These are phyloP conservation scores for Cyclospora cayetanensis DNA, from an alignment of 169 alveolate genomes.

Conservation along the genomic window DNA sequence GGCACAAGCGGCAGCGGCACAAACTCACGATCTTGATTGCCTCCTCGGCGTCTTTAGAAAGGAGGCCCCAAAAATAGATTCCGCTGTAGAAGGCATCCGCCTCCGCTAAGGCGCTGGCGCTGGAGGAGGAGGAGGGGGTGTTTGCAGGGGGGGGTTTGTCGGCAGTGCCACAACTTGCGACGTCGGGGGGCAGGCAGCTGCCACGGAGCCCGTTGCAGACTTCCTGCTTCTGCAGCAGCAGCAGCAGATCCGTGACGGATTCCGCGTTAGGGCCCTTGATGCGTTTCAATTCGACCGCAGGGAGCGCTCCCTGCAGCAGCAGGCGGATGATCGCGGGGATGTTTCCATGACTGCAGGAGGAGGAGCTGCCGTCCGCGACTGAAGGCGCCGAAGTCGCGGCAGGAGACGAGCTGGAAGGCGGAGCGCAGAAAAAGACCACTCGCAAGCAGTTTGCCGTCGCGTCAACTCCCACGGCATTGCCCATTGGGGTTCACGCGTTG, in stretches of 20 bases:
- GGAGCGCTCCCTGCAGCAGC: not conserved
- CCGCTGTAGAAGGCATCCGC: too few species aligned
- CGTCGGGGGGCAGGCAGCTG: too few species aligned
- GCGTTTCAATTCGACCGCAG: not conserved
- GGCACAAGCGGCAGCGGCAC: too few species aligned
- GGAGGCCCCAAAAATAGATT: too few species aligned
- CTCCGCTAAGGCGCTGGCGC: too few species aligned
- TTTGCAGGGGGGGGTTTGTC: too few species aligned
- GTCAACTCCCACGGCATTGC: not conserved
- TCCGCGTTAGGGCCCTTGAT: not conserved
- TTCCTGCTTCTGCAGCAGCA: not conserved
- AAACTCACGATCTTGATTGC: too few species aligned
- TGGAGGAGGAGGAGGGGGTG: too few species aligned
- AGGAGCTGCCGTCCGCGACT: not conserved
- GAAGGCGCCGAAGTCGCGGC: not conserved
- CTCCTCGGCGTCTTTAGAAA: too few species aligned
- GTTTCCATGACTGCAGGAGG: not conserved
- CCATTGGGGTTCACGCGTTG: not conserved
- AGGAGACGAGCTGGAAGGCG: not conserved
- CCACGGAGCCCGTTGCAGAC: too few species aligned
- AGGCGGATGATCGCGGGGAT: not conserved
- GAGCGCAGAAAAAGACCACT: not conserved
- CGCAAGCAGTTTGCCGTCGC: not conserved
- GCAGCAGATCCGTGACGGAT: not conserved
- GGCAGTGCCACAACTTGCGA: too few species aligned